Evolutionary conservation across 208 protist species (phyloP).

Genomic region (Acanthamoeba quina): DNA sequence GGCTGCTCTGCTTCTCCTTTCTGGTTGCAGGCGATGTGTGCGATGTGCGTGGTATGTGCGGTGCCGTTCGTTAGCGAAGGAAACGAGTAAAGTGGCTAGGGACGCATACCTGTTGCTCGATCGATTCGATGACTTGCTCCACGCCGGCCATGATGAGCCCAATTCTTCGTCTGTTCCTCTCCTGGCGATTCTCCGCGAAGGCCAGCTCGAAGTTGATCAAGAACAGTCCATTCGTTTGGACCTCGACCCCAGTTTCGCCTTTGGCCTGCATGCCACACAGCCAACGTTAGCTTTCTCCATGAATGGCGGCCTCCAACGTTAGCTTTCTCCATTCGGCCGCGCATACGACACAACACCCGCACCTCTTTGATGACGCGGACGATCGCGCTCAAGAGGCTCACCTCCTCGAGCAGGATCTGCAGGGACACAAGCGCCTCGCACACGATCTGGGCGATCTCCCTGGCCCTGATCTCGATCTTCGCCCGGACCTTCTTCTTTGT

Average conservation of each 20-base stretch:
- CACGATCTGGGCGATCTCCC: constrained; percentile 30
- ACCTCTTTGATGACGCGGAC: constrained; percentile 26
- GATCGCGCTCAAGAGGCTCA: neutral
- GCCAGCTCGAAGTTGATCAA: neutral
- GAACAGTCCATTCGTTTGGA: neutral
- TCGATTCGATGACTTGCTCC: neutral
- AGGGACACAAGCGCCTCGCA: constrained; percentile 19
- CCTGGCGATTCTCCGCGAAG: neutral
- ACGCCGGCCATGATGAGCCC: neutral
- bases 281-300: no score
- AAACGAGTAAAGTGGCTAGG: no score
- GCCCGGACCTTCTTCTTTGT: neutral
- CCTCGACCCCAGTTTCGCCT: neutral
- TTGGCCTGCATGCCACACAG: no score
- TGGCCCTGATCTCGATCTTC: neutral
- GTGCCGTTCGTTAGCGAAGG: no score
- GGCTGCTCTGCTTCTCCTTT: neutral
- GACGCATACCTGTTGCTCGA: neutral
- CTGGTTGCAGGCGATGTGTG: neutral
- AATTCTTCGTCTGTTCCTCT: neutral
- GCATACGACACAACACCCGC: neutral
- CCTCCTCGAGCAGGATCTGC: constrained; percentile 47
- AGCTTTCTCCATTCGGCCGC: no score
- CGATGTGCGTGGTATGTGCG: no score
- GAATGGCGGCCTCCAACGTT: no score